Evolutionary conservation across 2,329 filamentous ascomycete species (phyloP).

Genomic region (Colletotrichum trifolii): DNA sequence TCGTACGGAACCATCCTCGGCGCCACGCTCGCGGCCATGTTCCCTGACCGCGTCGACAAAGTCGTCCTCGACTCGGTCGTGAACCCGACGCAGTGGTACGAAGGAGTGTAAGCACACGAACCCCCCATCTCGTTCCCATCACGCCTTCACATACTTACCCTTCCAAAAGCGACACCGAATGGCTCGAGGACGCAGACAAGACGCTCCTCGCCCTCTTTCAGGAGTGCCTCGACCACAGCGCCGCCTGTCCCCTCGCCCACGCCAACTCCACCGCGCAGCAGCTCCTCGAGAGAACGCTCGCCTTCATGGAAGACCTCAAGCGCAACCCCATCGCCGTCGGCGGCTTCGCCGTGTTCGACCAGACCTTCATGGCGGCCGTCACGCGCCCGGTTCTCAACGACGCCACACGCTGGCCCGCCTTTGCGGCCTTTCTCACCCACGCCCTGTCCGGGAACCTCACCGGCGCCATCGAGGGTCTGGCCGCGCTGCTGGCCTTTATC

Average conservation of each 20-base stretch:
- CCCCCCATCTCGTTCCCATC: background rate
- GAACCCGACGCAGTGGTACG: conserved; percentile 48
- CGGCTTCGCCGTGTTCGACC: conserved; percentile 41
- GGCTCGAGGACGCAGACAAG: conserved; percentile 42
- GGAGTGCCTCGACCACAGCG: conserved; percentile 42
- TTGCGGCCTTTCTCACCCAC: no score
- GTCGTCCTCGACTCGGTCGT: conserved; percentile 51
- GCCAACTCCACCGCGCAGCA: conserved; percentile 44
- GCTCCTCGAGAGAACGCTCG: conserved; percentile 48
- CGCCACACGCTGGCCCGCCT: conserved; percentile 13
- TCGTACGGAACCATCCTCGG: conserved; percentile 56
- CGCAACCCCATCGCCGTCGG: conserved; percentile 39
- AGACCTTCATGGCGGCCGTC: conserved; percentile 39
- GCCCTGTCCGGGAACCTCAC: no score
- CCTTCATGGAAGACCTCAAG: conserved; percentile 43
- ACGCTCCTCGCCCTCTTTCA: conserved; percentile 43
- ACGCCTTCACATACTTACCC: background rate
- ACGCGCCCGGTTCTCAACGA: conserved; percentile 39
- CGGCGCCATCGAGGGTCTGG: no score
- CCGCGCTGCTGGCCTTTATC: no score
- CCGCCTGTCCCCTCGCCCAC: conserved; percentile 43
- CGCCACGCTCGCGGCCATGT: conserved; percentile 52
- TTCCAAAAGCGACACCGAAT: conserved; percentile 22
- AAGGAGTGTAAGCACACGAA: conserved; percentile 38
- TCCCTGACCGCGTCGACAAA: conserved; percentile 52